Base-by-base conservation (phyloP, 176 grass and related monocot species). In the Neostapfia colusana region DNA sequence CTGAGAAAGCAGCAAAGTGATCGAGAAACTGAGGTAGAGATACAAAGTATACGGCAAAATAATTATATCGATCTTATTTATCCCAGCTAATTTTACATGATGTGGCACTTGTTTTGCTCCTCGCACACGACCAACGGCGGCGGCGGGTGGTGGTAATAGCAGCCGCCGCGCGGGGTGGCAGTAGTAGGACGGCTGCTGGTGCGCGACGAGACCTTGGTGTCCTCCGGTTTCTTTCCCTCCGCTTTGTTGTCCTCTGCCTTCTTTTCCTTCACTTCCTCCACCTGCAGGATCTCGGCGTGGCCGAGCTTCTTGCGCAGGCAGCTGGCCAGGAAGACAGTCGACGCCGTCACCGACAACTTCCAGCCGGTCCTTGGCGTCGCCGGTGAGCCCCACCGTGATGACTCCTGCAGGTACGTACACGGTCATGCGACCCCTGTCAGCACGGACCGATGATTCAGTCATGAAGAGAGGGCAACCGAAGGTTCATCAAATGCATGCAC, bases 261-360 rank as follows among this genome's bases (percentile, higher is more conserved):
- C n/a, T 40, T 25, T 18, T 74, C 80, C 79, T 87, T 90, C 28
- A 87, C 69, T 7, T 86, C 89, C 76, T 88, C 90, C 57, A 97
- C 80, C 74, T 80, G 70, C 37, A 93, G 20, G 43, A 93, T 76
- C 5, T 88, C 42, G 20, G 93, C 81, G 57, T 36, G 16, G 0
- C 83, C 76, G 13, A 97, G 21, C 85, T 88, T 93, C 82, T 78
- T 90, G 70, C 90, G 82, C 55, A 92, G 62, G 15, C 51, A 69
- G 16, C n/a, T 45, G n/a, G 75, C 83, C 21, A 97, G 69, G 69
- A 48, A 63, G 58, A 83, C 76, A 13, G 79, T 97, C 93, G 45
- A 97, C 73, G 20, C 83, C 76, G 12, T 77, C 83, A 63, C 90
- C 93, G 24, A 88, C 59, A 8, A 97, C 72, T 77, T 88, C 85